Percentiles rank a stretch among this genome's conserved stretches.
These are phyloP conservation scores for Barbatosphaeria neglecta DNA, from an alignment of 495 filamentous ascomycete genomes.

Conservation along the genomic window DNA sequence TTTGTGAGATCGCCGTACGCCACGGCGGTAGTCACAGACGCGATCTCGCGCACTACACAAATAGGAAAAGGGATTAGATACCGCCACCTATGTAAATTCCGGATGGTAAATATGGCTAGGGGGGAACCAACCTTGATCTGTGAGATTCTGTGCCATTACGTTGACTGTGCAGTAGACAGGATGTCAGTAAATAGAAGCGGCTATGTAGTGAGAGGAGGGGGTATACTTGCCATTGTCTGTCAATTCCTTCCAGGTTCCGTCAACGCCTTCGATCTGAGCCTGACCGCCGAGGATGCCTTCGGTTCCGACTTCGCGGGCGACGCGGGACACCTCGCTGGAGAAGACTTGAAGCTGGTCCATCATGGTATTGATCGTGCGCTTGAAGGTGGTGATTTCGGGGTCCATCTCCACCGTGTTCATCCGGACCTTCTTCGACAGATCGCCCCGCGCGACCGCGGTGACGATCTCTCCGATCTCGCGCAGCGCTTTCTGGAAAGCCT, in stretches of 20 bases:
- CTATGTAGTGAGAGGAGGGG: neutral
- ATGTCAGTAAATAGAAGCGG: neutral
- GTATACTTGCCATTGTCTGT: conserved; percentile 69
- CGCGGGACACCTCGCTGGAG: conserved; percentile 90
- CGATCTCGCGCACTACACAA: conserved; percentile 76
- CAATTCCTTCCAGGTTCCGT: conserved; percentile 96
- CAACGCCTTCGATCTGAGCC: conserved; percentile 84
- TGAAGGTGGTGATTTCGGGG: conserved; percentile 98
- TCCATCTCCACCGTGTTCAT: conserved; percentile 97
- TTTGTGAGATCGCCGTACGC: conserved; percentile 92
- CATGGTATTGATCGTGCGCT: conserved; percentile 96
- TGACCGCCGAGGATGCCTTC: conserved; percentile 96
- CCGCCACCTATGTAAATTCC: neutral
- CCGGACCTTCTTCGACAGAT: conserved; percentile 94
- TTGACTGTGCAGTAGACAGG: conserved; percentile 53
- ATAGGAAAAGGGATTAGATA: conserved; percentile 12
- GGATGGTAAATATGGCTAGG: neutral
- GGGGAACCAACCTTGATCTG: conserved; percentile 37
- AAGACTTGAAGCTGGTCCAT: conserved; percentile 98
- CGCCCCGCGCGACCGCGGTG: conserved; percentile 88
- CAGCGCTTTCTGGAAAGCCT: conserved; percentile 94
- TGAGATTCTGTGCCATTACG: conserved; percentile 78
- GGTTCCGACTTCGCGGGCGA: conserved; percentile 94
- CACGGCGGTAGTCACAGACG: conserved; percentile 89
- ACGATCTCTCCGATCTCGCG: conserved; percentile 96